Percentiles rank a stretch among this genome's conserved stretches.
These are phyloP conservation scores for Phalaenopsis aphrodite DNA, from an alignment of 106 monocot species.

Conservation along the genomic window DNA sequence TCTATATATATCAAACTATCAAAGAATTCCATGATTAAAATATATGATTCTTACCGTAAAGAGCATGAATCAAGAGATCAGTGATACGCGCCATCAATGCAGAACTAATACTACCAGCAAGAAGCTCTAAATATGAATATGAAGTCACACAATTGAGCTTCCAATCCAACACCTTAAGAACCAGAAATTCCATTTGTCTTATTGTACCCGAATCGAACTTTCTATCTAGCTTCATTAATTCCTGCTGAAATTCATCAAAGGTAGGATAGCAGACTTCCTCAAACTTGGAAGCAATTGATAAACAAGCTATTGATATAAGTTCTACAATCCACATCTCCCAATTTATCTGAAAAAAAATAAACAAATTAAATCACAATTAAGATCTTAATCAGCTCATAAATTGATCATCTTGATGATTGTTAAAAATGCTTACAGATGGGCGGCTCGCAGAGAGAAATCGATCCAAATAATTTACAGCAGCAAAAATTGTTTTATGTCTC, in stretches of 20 bases:
- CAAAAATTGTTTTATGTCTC: slow-evolving; percentile 30
- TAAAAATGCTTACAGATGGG: slow-evolving; percentile 18
- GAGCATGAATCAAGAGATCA: slow-evolving; percentile 29
- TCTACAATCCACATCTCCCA: slow-evolving; percentile 89
- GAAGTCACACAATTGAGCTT: slow-evolving; percentile 53
- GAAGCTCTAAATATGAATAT: slow-evolving; percentile 41
- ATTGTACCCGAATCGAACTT: slow-evolving; percentile 41
- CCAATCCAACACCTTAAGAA: slow-evolving; percentile 75
- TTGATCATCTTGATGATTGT: not conserved
- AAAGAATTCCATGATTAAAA: too few species aligned
- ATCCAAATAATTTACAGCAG: slow-evolving; percentile 61
- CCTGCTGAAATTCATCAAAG: slow-evolving; percentile 41
- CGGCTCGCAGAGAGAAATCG: slow-evolving; percentile 51
- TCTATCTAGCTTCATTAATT: slow-evolving; percentile 13
- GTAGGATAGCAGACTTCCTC: slow-evolving; percentile 45
- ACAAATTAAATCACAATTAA: not conserved
- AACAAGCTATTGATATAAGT: slow-evolving; percentile 53
- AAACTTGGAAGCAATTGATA: slow-evolving; percentile 69
- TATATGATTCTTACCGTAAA: slow-evolving; percentile 24
- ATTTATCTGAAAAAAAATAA: slow-evolving; percentile 10
- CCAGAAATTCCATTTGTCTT: slow-evolving; percentile 55
- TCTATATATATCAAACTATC: not conserved
- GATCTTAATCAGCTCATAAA: not conserved
- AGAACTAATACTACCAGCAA: not conserved
- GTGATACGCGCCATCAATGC: slow-evolving; percentile 2